Evolutionary conservation across 1,284 basidiomycete genomes (phyloP), one percentile per base, ranked within the genome.

Genomic region (Austroboletus novae-zelandiae): DNA sequence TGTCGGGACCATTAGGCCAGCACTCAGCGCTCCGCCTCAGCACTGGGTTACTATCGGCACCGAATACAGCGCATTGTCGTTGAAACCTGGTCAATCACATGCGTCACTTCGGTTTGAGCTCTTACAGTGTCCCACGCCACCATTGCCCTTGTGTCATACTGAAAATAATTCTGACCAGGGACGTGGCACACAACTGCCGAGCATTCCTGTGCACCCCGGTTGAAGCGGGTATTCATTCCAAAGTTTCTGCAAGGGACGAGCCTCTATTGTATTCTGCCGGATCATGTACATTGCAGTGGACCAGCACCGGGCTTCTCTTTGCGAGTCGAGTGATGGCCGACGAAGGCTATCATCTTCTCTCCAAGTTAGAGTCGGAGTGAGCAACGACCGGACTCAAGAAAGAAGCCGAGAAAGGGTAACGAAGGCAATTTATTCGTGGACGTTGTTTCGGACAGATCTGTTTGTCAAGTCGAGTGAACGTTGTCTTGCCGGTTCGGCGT

Each of bases 301-400:
- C 20, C 20, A 23, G 20, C 20, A 15, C 7, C 15, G 13, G 35
- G 30, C 57, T 59, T 59, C 57, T 54, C 54, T 57, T 54, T 45
- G 52, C 42, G 44, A 34, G 43, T 30, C 30, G 56, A 58, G n/a
- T 61, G 48, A 57, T 59, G 52, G 53, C 50, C 44, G 61, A 48
- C 54, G 48, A 64, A 60, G 58, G 56, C 13, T 62, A 62, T 59
- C 60, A 52, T 27, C 58, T 63, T 60, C 59, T 43, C 43, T 59
- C 9, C 23, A 44, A 57, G 59, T 48, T 57, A 37, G 47, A n/a
- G 48, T 40, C 18, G 44, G 52, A 29, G 55, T 45, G 44, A 43
- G 55, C 9, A 34, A 23, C 17, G 30, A 30, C 42, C 43, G 45
- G 36, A 57, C 25, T 45, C 43, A 60, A 57, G 48, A 63, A 61